phyloP scores from a whole-genome alignment of 306 rosid species.

The Vigna mungo region DNA sequence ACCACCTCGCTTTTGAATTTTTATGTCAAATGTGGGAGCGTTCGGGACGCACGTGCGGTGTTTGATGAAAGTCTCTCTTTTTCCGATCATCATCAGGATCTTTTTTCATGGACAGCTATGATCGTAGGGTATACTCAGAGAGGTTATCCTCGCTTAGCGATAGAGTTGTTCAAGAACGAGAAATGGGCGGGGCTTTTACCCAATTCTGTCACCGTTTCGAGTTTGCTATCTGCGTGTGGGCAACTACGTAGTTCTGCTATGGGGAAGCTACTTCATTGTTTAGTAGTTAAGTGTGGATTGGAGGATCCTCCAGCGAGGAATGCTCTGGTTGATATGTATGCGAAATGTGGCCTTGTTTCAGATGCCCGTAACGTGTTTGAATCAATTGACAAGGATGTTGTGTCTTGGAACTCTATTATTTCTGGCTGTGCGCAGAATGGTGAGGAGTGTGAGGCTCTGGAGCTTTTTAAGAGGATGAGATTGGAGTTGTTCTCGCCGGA shows the following conservation, averaged over 20 bases:
- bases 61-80: constrained; percentile 54
- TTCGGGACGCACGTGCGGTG: constrained; percentile 66
- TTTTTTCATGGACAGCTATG: constrained; percentile 88
- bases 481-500: constrained; percentile 55
- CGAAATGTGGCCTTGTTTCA: constrained; percentile 56
- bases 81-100: constrained; percentile 38
- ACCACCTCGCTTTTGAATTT: constrained; percentile 64
- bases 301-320: constrained; percentile 59
- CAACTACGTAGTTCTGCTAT: constrained; percentile 48
- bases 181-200: constrained; percentile 59
- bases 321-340: constrained; percentile 77
- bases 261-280: constrained; percentile 68
- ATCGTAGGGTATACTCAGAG: constrained; percentile 74
- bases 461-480: constrained; percentile 66
- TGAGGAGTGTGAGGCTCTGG: constrained; percentile 61
- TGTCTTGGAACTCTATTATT: constrained; percentile 81
- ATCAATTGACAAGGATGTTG: constrained; percentile 56
- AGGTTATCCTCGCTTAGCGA: constrained; percentile 60
- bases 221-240: constrained; percentile 78
- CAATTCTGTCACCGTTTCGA: constrained; percentile 67
- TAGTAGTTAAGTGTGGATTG: constrained; percentile 59
- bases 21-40: constrained; percentile 74
- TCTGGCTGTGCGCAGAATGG: constrained; percentile 73
- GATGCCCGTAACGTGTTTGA: constrained; percentile 67
- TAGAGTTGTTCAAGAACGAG: constrained; percentile 56